Conservation (phyloP, 768 basidiomycete genomes). For the Tylopilus vinaceipallidus region DNA sequence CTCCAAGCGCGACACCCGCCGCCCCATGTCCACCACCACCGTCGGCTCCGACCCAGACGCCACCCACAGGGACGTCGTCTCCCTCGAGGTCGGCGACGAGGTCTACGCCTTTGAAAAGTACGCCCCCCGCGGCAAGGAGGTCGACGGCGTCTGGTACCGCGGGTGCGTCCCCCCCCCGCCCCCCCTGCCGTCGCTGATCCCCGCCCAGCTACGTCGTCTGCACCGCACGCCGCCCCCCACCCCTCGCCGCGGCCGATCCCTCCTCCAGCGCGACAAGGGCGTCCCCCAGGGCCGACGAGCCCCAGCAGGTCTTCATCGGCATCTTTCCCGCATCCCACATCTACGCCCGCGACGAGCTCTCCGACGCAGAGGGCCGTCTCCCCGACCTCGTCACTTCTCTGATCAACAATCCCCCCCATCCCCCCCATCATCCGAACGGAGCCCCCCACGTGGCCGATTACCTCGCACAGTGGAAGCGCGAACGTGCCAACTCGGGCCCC, state of each 20-base stretch:
- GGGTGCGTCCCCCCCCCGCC: slow-evolving; percentile 60
- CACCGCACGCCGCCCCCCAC: slow-evolving; percentile 66
- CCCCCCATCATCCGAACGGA: slow-evolving; percentile 31
- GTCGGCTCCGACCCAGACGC: slow-evolving; percentile 58
- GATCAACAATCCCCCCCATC: slow-evolving; percentile 33
- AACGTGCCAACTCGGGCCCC: slow-evolving; percentile 27
- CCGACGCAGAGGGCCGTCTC: slow-evolving; percentile 85
- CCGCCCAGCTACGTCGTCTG: slow-evolving; percentile 79
- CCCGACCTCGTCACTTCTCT: slow-evolving; percentile 68
- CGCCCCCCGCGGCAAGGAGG: slow-evolving; percentile 66
- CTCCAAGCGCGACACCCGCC: slow-evolving; percentile 66
- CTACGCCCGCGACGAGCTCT: slow-evolving; percentile 78
- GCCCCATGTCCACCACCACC: slow-evolving; percentile 42
- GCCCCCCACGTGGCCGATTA: slow-evolving; percentile 45
- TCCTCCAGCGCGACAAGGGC: slow-evolving; percentile 42
- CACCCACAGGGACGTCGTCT: slow-evolving; percentile 71
- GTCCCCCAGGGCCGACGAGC: slow-evolving; percentile 64
- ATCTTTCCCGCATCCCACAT: slow-evolving; percentile 93
- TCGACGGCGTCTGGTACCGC: slow-evolving; percentile 86
- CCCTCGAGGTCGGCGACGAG: slow-evolving; percentile 93
- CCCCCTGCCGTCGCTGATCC: not conserved
- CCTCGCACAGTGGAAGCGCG: slow-evolving; percentile 44
- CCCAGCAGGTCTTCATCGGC: slow-evolving; percentile 88
- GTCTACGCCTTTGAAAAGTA: slow-evolving; percentile 97
- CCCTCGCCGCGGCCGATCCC: slow-evolving; percentile 69